phyloP scores from a whole-genome alignment of 148 eudicot species.

The Vaccinium vitisidaea region DNA sequence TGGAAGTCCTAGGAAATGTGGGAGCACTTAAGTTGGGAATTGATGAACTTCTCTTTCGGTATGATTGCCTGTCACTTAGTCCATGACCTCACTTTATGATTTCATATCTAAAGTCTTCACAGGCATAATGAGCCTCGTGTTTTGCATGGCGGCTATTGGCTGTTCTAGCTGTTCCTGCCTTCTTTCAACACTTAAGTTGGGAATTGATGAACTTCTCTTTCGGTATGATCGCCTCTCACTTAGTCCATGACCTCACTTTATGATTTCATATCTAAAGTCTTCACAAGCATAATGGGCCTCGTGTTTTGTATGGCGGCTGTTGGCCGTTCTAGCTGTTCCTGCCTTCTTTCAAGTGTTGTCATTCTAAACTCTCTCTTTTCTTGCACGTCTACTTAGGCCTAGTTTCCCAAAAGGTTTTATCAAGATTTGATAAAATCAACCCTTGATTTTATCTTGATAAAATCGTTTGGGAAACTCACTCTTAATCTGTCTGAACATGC shows the following conservation, averaged over 20 bases:
- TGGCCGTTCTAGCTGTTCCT: constrained; percentile 7
- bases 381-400: background rate
- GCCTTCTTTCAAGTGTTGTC: constrained; percentile 4
- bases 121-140: background rate
- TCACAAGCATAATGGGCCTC: background rate
- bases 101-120: background rate
- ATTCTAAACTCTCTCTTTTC: background rate
- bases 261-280: background rate
- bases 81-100: background rate
- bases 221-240: background rate
- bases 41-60: background rate
- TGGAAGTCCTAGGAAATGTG: background rate
- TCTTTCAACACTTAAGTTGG: background rate
- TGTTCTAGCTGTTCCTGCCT: constrained; percentile 8
- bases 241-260: background rate
- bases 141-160: background rate
- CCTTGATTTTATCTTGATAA: too few species aligned
- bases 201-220: background rate
- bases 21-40: constrained; percentile 7
- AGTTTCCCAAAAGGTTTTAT: too few species aligned
- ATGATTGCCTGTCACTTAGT: background rate
- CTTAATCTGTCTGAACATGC: background rate
- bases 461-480: too few species aligned
- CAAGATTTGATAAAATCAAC: too few species aligned
- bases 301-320: background rate